phyloP scores from a whole-genome alignment of 176 grass and related monocot genomes.

The Ampelocalamus luodianensis region DNA sequence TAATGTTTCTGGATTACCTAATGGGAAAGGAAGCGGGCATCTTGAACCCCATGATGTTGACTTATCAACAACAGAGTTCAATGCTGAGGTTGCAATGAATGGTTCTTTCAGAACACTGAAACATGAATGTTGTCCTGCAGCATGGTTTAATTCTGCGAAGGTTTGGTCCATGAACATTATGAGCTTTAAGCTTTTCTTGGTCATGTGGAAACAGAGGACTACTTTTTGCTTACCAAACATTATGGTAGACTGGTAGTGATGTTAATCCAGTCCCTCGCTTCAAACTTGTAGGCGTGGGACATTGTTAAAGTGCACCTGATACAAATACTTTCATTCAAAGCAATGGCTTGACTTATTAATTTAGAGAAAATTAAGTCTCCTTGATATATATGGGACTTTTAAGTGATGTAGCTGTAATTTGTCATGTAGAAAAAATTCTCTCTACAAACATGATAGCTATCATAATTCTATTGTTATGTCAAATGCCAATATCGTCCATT shows the following conservation, averaged over 20 bases:
- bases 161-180: slow-evolving; percentile 39
- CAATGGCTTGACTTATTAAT: background rate
- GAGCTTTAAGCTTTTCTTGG: slow-evolving; percentile 33
- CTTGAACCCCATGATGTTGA: slow-evolving; percentile 41
- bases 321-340: background rate
- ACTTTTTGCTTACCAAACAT: slow-evolving; percentile 15
- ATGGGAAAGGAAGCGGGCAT: slow-evolving; percentile 39
- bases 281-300: background rate
- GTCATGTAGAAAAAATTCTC: background rate
- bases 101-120: slow-evolving; percentile 47
- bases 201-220: slow-evolving; percentile 2
- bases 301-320: background rate
- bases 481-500: background rate
- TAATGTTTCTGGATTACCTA: slow-evolving; percentile 44
- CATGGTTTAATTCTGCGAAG: slow-evolving; percentile 57
- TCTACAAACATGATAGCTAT: background rate
- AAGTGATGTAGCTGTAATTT: background rate
- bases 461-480: background rate
- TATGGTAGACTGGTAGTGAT: background rate
- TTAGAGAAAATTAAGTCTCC: background rate
- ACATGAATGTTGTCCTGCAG: slow-evolving; percentile 50
- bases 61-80: slow-evolving; percentile 38
- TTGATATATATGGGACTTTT: background rate
- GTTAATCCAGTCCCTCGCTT: background rate
- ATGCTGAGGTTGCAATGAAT: slow-evolving; percentile 41